These are phyloP conservation scores for Chlamydomonas reinhardtii DNA, from an alignment of 163 green algal species.

Conservation along the genomic window DNA sequence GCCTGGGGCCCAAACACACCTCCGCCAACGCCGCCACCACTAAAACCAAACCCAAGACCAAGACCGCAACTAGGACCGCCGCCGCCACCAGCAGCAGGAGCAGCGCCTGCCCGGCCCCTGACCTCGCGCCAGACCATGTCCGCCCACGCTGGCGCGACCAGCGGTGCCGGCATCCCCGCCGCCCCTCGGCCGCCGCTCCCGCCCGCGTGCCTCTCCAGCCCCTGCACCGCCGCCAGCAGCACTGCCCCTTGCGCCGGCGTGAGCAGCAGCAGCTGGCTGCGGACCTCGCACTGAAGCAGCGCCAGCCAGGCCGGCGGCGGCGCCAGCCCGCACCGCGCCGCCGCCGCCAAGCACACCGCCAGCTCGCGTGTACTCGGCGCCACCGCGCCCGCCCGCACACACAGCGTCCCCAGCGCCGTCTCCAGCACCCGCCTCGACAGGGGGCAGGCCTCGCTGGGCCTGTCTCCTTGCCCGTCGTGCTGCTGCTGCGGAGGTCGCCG, in stretches of 20 bases:
- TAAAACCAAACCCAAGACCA: no score
- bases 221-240: background rate
- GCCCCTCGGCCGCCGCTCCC: background rate
- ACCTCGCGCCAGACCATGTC: constrained; percentile 21
- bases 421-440: background rate
- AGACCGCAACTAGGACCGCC: no score
- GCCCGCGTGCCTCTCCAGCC: background rate
- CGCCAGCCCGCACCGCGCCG: constrained; percentile 5
- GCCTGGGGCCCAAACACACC: no score
- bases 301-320: constrained; percentile 10
- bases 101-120: background rate
- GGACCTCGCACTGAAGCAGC: constrained; percentile 21
- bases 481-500: no score
- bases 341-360: constrained; percentile 9
- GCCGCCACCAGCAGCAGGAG: no score
- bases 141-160: background rate
- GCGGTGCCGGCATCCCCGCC: background rate
- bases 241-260: constrained; percentile 3
- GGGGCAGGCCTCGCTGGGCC: no score
- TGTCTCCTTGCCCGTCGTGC: no score
- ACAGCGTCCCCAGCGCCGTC: background rate
- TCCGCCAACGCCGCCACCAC: no score
- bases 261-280: constrained; percentile 31
- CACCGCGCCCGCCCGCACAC: background rate
- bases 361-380: background rate